Base-by-base conservation (phyloP, 2,329 filamentous ascomycete species). In the Gnomoniopsis sp. region DNA sequence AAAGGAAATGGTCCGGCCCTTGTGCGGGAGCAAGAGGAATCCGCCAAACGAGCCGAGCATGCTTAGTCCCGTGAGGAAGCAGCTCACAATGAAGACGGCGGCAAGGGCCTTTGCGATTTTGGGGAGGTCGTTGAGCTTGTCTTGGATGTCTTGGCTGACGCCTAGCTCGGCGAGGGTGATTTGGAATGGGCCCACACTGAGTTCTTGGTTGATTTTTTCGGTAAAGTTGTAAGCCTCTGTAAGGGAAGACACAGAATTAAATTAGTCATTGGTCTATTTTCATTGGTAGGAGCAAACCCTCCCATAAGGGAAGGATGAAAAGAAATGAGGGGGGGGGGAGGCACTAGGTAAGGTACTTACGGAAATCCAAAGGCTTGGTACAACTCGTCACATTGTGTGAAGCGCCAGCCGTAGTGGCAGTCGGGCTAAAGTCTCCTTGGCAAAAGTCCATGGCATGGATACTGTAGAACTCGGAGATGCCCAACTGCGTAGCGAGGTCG, bases 391-490 rank as follows among this genome's bases (percentile, higher is more conserved):
- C 66, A 34, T 69, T 64, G 61, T 65, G 62, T 48, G 65, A 63
- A 4, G 62, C 65, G 21, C 55, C 53, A 4, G 33, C n/a, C 1
- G 63, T 55, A 2, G 63, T 66, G 10, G 58, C 62, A 50, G 65
- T 68, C 26, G 67, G 67, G 38, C 56, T 46, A 58, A 64, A 71
- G 22, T 58, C 53, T 53, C 69, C 70, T 59, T 69, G 66, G 67
- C 70, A 72, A 23, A 67, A 51, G 43, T 64, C 62, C 51, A 68
- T 65, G 21, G 68, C 63, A 55, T 71, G 69, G 41, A 71, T 55
- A 34, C 69, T 66, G 62, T 71, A 72, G 53, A 70, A 71, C 65
- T 70, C 62, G 51, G 65, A 60, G 64, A 72, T 67, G 41, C 69
- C 69, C 17, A 71, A 60, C 26, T 66, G 62, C 10, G 55, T 61